These are phyloP conservation scores for Cystobasidium slooffiae DNA, from an alignment of 1,284 basidiomycete genomes.

Conservation along the genomic window DNA sequence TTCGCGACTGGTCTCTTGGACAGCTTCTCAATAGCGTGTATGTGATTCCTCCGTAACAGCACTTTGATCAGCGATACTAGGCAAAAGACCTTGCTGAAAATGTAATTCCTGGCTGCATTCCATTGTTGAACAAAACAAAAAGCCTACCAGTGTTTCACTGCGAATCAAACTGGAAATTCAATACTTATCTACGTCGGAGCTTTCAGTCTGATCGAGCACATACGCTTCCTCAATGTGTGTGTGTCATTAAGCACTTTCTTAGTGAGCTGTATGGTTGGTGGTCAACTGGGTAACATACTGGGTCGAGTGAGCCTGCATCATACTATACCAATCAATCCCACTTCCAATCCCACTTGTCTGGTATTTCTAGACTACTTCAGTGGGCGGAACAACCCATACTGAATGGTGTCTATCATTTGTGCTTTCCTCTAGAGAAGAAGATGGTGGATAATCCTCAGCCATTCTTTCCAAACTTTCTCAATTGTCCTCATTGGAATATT, in stretches of 20 bases:
- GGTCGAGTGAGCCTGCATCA: background rate
- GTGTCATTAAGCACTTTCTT: background rate
- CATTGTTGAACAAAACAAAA: too few species aligned
- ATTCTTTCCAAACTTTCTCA: background rate
- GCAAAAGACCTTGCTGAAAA: too few species aligned
- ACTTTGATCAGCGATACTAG: too few species aligned
- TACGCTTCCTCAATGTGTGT: background rate
- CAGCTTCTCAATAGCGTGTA: conserved; percentile 13
- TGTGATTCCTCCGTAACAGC: too few species aligned
- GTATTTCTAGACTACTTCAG: background rate
- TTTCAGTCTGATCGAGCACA: background rate
- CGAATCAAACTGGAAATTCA: conserved; percentile 2
- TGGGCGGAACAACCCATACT: too few species aligned
- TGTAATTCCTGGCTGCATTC: too few species aligned
- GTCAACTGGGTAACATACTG: background rate
- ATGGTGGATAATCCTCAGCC: background rate
- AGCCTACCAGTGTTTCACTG: background rate
- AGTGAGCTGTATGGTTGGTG: background rate
- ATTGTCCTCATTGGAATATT: background rate
- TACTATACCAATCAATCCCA: too few species aligned
- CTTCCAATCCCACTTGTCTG: background rate
- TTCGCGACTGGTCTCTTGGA: background rate
- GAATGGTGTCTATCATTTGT: background rate
- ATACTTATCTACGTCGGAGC: conserved; percentile 2
- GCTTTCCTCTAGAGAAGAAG: background rate